Evolutionary conservation across 139 green algal species (phyloP).

Genomic region (Gonium pectorale): DNA sequence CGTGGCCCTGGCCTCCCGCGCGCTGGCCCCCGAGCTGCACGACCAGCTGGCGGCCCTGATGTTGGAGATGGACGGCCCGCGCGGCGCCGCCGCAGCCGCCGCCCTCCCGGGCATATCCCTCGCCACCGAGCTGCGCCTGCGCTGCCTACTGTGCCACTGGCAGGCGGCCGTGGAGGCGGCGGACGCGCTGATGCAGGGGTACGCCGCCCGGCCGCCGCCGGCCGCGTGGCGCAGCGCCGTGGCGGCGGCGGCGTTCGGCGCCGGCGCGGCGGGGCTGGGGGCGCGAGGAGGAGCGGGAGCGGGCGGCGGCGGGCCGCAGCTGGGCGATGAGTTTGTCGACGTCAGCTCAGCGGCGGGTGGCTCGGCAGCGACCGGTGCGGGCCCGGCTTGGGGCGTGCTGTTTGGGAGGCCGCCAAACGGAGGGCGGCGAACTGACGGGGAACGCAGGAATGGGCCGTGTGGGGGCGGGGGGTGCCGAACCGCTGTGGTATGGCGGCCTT

Average conservation of each 20-base stretch:
- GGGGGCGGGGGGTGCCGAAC: too few species aligned
- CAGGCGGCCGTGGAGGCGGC: constrained; percentile 40
- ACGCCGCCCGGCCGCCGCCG: constrained; percentile 14
- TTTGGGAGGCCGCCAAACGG: not conserved
- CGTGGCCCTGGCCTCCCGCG: constrained; percentile 38
- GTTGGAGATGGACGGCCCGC: constrained; percentile 33
- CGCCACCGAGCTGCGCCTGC: constrained; percentile 30
- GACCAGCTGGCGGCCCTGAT: constrained; percentile 55
- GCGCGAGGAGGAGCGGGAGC: not conserved
- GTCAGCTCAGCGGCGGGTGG: not conserved
- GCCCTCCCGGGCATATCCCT: constrained; percentile 48
- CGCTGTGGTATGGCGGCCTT: too few species aligned
- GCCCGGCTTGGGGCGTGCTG: not conserved
- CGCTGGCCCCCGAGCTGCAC: constrained; percentile 46
- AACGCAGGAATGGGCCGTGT: too few species aligned
- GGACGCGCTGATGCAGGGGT: constrained; percentile 11
- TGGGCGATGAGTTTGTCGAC: constrained; percentile 44
- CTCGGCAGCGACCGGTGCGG: not conserved
- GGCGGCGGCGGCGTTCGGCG: constrained; percentile 12
- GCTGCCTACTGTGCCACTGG: constrained; percentile 32
- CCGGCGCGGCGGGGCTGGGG: not conserved
- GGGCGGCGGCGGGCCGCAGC: not conserved
- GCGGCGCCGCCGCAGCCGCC: constrained; percentile 41
- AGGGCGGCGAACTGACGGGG: too few species aligned
- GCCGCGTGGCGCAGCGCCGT: constrained; percentile 7